These are phyloP conservation scores for Simplicillium sp. DNA, from an alignment of 2,329 filamentous ascomycete genomes.

Conservation along the genomic window DNA sequence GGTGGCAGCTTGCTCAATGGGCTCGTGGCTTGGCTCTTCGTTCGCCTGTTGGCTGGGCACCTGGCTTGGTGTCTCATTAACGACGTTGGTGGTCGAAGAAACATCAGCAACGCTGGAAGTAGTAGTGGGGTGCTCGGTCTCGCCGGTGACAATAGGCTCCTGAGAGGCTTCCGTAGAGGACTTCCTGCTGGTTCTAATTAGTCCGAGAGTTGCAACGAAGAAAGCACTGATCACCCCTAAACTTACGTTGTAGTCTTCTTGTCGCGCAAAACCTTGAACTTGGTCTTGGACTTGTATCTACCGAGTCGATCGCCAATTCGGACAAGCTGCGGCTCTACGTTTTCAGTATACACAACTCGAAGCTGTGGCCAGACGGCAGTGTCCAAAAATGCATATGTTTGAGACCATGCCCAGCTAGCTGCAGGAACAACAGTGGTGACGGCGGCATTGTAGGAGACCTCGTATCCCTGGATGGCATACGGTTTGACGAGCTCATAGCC, in stretches of 20 bases:
- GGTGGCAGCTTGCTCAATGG: neutral
- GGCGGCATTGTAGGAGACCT: constrained; percentile 55
- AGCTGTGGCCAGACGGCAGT: constrained; percentile 74
- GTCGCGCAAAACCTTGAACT: constrained; percentile 12
- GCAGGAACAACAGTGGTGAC: constrained; percentile 64
- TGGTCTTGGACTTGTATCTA: constrained; percentile 46
- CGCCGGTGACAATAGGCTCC: too few relatives aligned
- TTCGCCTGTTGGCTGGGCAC: too few relatives aligned
- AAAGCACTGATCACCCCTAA: too few relatives aligned
- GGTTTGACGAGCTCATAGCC: constrained; percentile 66
- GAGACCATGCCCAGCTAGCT: constrained; percentile 59
- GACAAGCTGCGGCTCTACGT: constrained; percentile 89
- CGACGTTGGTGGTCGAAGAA: too few relatives aligned
- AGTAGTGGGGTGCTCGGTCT: too few relatives aligned
- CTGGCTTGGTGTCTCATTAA: too few relatives aligned
- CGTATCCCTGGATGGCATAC: constrained; percentile 61
- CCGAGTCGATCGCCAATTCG: constrained; percentile 87
- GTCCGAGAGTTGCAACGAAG: too few relatives aligned
- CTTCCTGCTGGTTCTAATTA: too few relatives aligned
- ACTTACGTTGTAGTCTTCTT: neutral
- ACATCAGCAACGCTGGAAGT: too few relatives aligned
- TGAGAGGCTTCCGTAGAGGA: too few relatives aligned
- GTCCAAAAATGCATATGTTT: constrained; percentile 61
- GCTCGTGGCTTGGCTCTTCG: too few relatives aligned
- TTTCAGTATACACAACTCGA: constrained; percentile 73